Evolutionary conservation across 1,284 basidiomycete species (phyloP), one percentile per base, ranked within the genome.

Genomic region (Bjerkandera adusta): DNA sequence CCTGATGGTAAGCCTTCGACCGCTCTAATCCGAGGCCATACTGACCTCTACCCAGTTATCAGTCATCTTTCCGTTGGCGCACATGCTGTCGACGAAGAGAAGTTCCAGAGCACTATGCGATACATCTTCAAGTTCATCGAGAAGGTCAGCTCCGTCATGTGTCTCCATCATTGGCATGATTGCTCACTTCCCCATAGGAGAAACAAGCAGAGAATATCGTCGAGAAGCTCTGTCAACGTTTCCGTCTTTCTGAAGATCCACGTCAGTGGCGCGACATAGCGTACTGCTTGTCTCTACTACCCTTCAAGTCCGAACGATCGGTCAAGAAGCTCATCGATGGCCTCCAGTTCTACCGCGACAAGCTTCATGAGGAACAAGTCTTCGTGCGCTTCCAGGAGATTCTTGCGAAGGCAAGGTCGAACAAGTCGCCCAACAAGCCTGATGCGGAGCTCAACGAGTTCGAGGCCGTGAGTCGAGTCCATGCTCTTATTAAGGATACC

Each of bases 91-190:
- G 90, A 94, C 41, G 95, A 98, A 64, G 85, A 92, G 45, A 81
- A 76, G 2, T 99, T 99, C 75, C 85, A 93, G 59, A 86, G 83
- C 56, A 97, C 92, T 11, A 91, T 99, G 83, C 81, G 81, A 55
- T 97, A 94, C 63, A 97, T 99, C 57, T 99, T 99, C 68, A 83
- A 81, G 0, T 99, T 96, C 63, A 93, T 99, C 57, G 95, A 99
- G 67, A 99, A 99, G 81, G 92, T 83, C 1, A 12, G n/a, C n/a
- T n/a, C n/a, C n/a, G 70, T 58, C 1, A 34, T n/a, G 18, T 24
- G 33, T 35, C 29, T 22, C 39, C 26, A 36, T 22, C 29, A 34
- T 5, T 6, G 30, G 37, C 24, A 15, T 22, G 10, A 26, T 5
- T 37, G n/a, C 8, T 32, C 22, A 35, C 41, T 38, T 20, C 13